A percentile compares a stretch with the other conserved stretches of the same genome.
These are phyloP conservation scores for Hyaloperonospora brassicae DNA, from an alignment of 352 stramenopile genomes.

Conservation along the genomic window DNA sequence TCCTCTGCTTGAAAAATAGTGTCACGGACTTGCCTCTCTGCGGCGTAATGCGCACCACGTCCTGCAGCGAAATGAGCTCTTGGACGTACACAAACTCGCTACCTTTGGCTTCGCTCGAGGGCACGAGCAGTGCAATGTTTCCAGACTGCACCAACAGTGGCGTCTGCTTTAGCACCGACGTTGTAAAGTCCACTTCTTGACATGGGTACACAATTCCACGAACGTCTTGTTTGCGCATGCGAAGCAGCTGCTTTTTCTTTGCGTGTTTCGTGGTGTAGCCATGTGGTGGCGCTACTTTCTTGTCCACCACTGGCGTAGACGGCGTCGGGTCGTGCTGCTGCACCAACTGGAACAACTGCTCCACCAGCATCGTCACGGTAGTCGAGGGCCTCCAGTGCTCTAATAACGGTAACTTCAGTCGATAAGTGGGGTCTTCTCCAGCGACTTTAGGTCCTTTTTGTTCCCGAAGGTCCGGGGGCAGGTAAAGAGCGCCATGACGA, in stretches of 20 bases:
- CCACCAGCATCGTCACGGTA: conserved; percentile 59
- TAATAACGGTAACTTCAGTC: conserved; percentile 47
- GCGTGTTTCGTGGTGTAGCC: conserved; percentile 2
- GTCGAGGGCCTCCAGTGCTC: conserved; percentile 68
- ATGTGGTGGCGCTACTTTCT: conserved; percentile 1
- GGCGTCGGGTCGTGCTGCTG: conserved; percentile 43
- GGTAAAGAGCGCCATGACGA: conserved; percentile 36
- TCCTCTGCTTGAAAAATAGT: conserved; percentile 68
- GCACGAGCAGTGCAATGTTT: conserved; percentile 55
- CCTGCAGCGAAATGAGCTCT: conserved; percentile 54
- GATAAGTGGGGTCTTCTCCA: conserved; percentile 22
- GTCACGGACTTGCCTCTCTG: conserved; percentile 70
- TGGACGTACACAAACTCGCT: conserved; percentile 51
- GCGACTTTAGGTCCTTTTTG: conserved; percentile 8
- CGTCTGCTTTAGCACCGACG: conserved; percentile 44
- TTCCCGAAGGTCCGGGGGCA: conserved; percentile 44
- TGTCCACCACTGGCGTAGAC: conserved; percentile 14
- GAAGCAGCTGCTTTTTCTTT: conserved; percentile 30
- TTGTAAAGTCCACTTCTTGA: conserved; percentile 54
- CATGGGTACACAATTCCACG: conserved; percentile 59
- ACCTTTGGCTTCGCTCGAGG: conserved; percentile 20
- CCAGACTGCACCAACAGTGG: conserved; percentile 60
- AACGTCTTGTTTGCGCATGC: conserved; percentile 63
- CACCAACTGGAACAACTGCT: conserved; percentile 56
- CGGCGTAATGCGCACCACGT: conserved; percentile 68